phyloP scores from a whole-genome alignment of 2,329 filamentous ascomycete genomes.

The Fusarium sterilihyphosum region DNA sequence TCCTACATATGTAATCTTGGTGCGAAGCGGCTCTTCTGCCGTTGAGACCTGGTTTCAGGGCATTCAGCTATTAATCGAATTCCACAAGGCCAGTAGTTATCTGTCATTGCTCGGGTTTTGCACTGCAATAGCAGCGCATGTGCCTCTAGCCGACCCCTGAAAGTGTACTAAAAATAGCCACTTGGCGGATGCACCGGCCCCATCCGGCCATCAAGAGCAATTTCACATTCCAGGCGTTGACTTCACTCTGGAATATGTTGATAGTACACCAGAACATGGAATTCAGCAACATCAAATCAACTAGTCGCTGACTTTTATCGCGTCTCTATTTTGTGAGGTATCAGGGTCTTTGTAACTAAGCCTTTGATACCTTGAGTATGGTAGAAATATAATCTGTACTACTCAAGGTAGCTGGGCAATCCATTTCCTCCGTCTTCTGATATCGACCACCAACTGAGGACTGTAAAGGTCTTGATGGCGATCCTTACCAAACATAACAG shows the following conservation, averaged over 20 bases:
- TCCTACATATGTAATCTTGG: background rate
- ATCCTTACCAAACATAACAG: fast-evolving
- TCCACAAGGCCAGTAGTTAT: background rate
- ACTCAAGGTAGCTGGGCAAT: background rate
- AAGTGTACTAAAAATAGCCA: background rate
- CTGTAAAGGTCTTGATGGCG: fast-evolving
- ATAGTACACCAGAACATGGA: background rate
- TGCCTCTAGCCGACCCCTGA: background rate
- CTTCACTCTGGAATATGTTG: background rate
- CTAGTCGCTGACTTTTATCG: fast-evolving
- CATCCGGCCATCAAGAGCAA: background rate
- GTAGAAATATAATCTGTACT: background rate
- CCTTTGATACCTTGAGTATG: background rate
- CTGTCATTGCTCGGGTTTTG: background rate
- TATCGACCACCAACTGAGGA: too few relatives aligned
- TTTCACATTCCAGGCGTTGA: background rate
- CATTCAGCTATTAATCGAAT: background rate
- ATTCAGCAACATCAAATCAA: background rate
- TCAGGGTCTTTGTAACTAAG: background rate
- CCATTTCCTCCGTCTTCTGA: background rate
- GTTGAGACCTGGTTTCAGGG: fast-evolving
- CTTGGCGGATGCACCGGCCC: background rate
- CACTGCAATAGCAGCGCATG: background rate
- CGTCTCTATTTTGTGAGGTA: fast-evolving
- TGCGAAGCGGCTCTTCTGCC: background rate